phyloP scores from a whole-genome alignment of 768 basidiomycete genomes.

The Psilocybe cyanescens region DNA sequence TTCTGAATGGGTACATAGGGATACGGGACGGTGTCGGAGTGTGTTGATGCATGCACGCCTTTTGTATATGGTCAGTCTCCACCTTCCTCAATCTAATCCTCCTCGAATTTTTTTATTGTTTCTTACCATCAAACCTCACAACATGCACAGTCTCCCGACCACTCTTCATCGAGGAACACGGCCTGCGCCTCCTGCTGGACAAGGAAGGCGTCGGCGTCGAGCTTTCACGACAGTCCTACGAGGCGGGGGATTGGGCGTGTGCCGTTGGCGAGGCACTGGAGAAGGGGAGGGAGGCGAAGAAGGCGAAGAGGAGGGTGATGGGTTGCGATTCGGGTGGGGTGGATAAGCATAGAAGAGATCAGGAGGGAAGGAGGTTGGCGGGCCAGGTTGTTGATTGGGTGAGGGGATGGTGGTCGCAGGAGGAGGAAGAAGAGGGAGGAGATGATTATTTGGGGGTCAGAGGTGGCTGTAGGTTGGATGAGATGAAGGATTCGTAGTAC shows the following conservation, averaged over 20 bases:
- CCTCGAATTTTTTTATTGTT: background rate
- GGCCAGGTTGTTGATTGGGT: conserved; percentile 55
- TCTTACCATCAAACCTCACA: too few species aligned
- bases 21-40: conserved; percentile 83
- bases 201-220: conserved; percentile 72
- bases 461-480: too few species aligned
- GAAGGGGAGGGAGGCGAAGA: conserved; percentile 51
- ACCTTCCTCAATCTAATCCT: conserved; percentile 3
- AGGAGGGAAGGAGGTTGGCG: conserved; percentile 52
- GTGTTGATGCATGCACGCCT: conserved; percentile 75
- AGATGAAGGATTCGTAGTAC: too few species aligned
- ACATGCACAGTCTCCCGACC: conserved; percentile 65
- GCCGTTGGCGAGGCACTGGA: conserved; percentile 62
- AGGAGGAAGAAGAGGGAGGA: too few species aligned
- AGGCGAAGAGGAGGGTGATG: conserved; percentile 47
- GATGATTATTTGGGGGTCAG: too few species aligned
- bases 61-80: conserved; percentile 68
- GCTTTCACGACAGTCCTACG: conserved; percentile 65
- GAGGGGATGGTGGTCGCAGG: conserved; percentile 30
- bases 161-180: conserved; percentile 82
- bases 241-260: conserved; percentile 73
- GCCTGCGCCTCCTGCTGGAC: conserved; percentile 65
- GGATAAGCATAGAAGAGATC: conserved; percentile 41
- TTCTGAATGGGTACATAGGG: conserved; percentile 45
- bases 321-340: conserved; percentile 34